phyloP scores from a whole-genome alignment of 2,329 filamentous ascomycete species.

The Cercospora beticola region DNA sequence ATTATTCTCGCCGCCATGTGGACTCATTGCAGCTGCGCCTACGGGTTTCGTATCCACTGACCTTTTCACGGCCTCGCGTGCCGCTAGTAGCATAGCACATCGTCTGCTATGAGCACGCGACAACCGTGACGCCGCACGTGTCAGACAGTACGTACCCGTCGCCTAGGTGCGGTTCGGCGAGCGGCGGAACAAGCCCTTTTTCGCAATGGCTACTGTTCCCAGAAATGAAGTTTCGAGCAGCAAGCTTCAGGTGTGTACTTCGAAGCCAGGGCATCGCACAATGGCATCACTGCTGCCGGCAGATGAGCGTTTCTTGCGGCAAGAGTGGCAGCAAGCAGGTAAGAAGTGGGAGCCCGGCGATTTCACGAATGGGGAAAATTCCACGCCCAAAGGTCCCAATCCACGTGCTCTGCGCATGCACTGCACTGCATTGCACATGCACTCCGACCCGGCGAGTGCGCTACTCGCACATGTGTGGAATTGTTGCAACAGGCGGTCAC shows the following conservation, averaged over 20 bases:
- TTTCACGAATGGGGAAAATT: not conserved
- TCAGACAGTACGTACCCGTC: not conserved
- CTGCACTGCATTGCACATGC: not conserved
- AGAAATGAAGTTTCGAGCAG: not conserved
- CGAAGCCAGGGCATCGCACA: not conserved
- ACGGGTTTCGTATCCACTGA: not conserved
- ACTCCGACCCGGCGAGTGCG: not conserved
- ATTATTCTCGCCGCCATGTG: not conserved
- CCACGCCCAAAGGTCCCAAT: not conserved
- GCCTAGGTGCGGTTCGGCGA: not conserved
- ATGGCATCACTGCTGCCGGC: not conserved
- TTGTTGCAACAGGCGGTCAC: not conserved
- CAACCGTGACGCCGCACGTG: not conserved
- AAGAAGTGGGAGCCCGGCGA: not conserved
- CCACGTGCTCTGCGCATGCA: not conserved
- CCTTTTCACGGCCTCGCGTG: not conserved
- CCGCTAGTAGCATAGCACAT: not conserved
- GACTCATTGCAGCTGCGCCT: not conserved
- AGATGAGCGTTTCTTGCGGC: not conserved
- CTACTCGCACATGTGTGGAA: not conserved
- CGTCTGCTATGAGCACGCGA: not conserved
- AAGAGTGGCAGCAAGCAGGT: not conserved
- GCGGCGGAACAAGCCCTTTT: not conserved
- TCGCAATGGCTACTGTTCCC: not conserved
- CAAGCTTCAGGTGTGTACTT: not conserved